Evolutionary conservation across 495 filamentous ascomycete genomes (phyloP).

Genomic region (Podospora anserina): DNA sequence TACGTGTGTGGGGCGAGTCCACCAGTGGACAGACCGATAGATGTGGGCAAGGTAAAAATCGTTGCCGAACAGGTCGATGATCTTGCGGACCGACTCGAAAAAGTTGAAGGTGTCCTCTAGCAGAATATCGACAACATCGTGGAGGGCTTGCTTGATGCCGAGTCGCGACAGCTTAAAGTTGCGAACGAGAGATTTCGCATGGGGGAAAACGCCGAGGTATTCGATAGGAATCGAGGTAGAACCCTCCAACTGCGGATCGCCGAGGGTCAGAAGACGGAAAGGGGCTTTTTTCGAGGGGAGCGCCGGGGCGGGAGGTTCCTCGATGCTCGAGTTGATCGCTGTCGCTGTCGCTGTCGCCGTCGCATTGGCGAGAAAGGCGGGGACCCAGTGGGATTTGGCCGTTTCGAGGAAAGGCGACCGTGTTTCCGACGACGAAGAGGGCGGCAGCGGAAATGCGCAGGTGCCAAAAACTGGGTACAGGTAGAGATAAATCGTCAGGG

Average conservation of each 20-base stretch:
- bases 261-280: slow-evolving; percentile 85
- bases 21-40: slow-evolving; percentile 80
- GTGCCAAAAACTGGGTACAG: slow-evolving; percentile 78
- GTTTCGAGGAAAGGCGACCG: slow-evolving; percentile 46
- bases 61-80: slow-evolving; percentile 84
- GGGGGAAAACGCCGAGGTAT: slow-evolving; percentile 58
- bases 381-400: slow-evolving; percentile 45
- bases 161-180: slow-evolving; percentile 45
- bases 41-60: slow-evolving; percentile 93
- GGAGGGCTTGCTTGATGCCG: slow-evolving; percentile 47
- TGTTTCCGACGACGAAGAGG: slow-evolving; percentile 28
- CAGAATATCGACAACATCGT: slow-evolving; percentile 52
- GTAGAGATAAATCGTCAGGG: slow-evolving; percentile 75
- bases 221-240: slow-evolving; percentile 72
- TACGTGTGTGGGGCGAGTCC: slow-evolving; percentile 79
- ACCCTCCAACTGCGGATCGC: slow-evolving; percentile 93
- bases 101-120: slow-evolving; percentile 62
- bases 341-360: slow-evolving; percentile 22
- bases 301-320: slow-evolving; percentile 11
- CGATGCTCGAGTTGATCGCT: slow-evolving; percentile 3
- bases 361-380: slow-evolving; percentile 2
- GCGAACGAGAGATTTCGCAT: slow-evolving; percentile 52
- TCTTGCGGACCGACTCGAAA: slow-evolving; percentile 65
- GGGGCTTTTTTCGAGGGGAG: slow-evolving; percentile 49
- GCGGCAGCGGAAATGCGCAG: slow-evolving; percentile 75